Base-by-base conservation (phyloP, 2,329 filamentous ascomycete species). In the Penicillium paneum region DNA sequence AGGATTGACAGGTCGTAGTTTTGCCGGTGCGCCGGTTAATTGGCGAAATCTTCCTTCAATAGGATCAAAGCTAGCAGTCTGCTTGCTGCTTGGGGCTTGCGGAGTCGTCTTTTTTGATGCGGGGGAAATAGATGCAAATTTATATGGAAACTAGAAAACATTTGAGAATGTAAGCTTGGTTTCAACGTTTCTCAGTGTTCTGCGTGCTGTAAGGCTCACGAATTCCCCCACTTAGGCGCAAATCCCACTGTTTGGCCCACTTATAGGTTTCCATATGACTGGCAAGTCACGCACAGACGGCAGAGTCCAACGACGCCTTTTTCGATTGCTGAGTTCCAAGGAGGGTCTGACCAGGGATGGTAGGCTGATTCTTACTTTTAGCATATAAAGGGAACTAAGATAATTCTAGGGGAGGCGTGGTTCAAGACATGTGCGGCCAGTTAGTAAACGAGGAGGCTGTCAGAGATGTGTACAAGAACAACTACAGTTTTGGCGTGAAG, bases 391-490 rank as follows among this genome's bases (percentile, higher is more conserved):
- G 1, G 10, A 34, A 21, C 17, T 29, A 38, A 47, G 3, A 4
- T 11, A 1, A 28, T 38, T 7, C 2, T 11, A 60, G 53, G 58
- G 58, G 47, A 44, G 53, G 56, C 0, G 48, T 60, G 1, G 10
- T 36, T 10, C 50, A 60, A 28, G 53, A 55, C 2, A 59, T 51
- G 42, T 60, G 56, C 34, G 48, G 11, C n/a, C 47, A 50, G n/a
- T 49, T 60, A 10, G 45, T 60, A 5, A 58, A 58, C 15, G 51
- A 58, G 34, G 53, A 60, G 32, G 59, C 54, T 11, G 54, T 48
- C 15, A 39, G 88, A 3, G 83, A 92, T 0, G 89, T 90, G 64
- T 88, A 90, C 71, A 92, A 91, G 78, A 88, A 90, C 61, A 79
- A 84, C 39, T 82, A 84, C 53, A 81, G 82, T 19, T 81, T 84